phyloP scores from a whole-genome alignment of 1,284 basidiomycete genomes.

The Ganoderma resinaceum region DNA sequence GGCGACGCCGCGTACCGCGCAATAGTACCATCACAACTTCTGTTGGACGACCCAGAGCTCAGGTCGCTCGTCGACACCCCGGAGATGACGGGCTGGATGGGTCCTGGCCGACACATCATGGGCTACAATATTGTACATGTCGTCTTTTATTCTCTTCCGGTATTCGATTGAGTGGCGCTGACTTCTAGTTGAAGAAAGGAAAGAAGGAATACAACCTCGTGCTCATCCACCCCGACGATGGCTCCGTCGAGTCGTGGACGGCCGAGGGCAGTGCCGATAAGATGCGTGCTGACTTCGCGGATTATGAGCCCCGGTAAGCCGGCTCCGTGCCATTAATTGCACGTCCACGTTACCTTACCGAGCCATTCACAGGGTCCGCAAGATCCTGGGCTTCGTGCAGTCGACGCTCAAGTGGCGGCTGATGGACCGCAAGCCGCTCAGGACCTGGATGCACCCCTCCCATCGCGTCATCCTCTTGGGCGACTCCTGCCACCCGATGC shows the following conservation, averaged over 20 bases:
- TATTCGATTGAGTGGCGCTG: neutral
- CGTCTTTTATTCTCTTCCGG: neutral
- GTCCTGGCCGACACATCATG: conserved; percentile 49
- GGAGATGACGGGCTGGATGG: conserved; percentile 54
- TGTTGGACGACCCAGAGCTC: conserved; percentile 59
- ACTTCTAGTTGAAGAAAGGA: conserved; percentile 38
- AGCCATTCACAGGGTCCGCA: conserved; percentile 43
- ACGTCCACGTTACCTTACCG: neutral
- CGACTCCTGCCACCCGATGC: conserved; percentile 66
- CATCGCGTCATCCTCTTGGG: conserved; percentile 49
- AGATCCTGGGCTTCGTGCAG: conserved; percentile 46
- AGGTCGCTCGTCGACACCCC: conserved; percentile 46
- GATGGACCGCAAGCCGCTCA: conserved; percentile 50
- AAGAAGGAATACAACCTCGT: conserved; percentile 53
- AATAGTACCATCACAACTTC: conserved; percentile 52
- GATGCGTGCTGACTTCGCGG: conserved; percentile 51
- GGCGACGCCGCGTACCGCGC: conserved; percentile 62
- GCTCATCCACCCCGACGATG: conserved; percentile 51
- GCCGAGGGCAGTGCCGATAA: conserved; percentile 52
- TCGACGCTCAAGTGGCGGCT: conserved; percentile 54
- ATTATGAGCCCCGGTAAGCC: conserved; percentile 54
- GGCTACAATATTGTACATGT: conserved; percentile 49
- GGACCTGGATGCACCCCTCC: conserved; percentile 49
- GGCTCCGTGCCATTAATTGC: conserved; percentile 14
- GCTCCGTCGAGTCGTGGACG: conserved; percentile 54